Evolutionary conservation across 148 eudicot species (phyloP).

Genomic region (Camellia sinensis): DNA sequence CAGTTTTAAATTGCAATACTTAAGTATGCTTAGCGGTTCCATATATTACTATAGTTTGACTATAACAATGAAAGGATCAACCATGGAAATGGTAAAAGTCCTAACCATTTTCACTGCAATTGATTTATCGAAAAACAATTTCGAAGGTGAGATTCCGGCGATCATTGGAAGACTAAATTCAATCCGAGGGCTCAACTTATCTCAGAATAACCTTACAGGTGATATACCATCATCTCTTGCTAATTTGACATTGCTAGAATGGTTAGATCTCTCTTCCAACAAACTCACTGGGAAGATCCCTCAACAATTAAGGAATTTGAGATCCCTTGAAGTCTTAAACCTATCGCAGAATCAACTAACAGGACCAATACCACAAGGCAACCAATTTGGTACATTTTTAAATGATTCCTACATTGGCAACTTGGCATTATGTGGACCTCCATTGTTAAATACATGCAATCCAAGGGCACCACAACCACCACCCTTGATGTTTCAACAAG

Average conservation of each 20-base stretch:
- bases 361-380: background rate
- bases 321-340: background rate
- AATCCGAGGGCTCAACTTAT: slow-evolving; percentile 14
- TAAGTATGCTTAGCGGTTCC: no score
- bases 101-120: background rate
- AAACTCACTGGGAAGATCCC: slow-evolving; percentile 2
- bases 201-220: slow-evolving; percentile 17
- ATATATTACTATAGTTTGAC: no score
- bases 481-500: background rate
- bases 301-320: slow-evolving; percentile 1
- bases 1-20: background rate
- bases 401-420: background rate
- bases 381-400: background rate
- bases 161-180: slow-evolving; percentile 6
- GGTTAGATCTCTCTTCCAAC: slow-evolving; percentile 18
- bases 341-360: background rate
- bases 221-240: slow-evolving; percentile 1
- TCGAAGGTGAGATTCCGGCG: background rate
- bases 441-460: background rate
- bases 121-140: slow-evolving; percentile 4
- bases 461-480: background rate
- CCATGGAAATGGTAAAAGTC: no score
- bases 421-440: background rate
- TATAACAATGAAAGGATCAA: no score
- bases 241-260: slow-evolving; percentile 10